Conservation (phyloP, 305 asterid genomes). For the Fraxinus sp. region DNA sequence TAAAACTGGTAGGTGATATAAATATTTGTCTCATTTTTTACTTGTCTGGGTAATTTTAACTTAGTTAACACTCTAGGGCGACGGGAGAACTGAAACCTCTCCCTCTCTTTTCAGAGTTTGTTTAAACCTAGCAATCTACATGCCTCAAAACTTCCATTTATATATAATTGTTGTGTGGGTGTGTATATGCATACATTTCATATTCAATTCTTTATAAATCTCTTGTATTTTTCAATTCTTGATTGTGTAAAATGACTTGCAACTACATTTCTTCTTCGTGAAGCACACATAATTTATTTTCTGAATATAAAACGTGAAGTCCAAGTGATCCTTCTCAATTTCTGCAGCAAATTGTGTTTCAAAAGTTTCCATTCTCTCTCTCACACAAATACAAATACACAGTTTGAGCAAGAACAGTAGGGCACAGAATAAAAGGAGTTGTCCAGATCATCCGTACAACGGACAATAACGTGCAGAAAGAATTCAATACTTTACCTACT, state of each 20-base stretch:
- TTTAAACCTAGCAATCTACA: not conserved
- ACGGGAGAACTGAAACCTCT: constrained; percentile 23
- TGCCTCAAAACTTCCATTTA: not conserved
- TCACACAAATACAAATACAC: not conserved
- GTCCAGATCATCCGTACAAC: not conserved
- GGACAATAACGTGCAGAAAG: constrained; percentile 21
- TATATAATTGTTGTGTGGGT: not conserved
- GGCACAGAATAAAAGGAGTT: not conserved
- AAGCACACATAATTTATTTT: constrained; percentile 14
- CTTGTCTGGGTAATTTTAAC: constrained; percentile 11
- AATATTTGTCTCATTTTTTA: not conserved
- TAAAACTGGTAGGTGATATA: constrained; percentile 18
- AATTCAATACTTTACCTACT: constrained; percentile 43
- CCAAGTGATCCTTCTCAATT: constrained; percentile 33
- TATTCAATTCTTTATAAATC: not conserved
- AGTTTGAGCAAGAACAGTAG: not conserved
- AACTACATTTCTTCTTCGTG: constrained; percentile 29
- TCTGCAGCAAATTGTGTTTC: constrained; percentile 17
- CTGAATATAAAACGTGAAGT: constrained; percentile 26
- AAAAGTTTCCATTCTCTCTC: constrained; percentile 7
- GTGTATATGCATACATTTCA: not conserved
- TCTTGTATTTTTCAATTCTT: constrained; percentile 4
- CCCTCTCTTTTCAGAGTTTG: not conserved
- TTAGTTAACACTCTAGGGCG: constrained; percentile 29
- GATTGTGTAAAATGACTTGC: constrained; percentile 19